Evolutionary conservation across 73 alveolate genomes (phyloP).

Genomic region (Paraurostyla sp.): DNA sequence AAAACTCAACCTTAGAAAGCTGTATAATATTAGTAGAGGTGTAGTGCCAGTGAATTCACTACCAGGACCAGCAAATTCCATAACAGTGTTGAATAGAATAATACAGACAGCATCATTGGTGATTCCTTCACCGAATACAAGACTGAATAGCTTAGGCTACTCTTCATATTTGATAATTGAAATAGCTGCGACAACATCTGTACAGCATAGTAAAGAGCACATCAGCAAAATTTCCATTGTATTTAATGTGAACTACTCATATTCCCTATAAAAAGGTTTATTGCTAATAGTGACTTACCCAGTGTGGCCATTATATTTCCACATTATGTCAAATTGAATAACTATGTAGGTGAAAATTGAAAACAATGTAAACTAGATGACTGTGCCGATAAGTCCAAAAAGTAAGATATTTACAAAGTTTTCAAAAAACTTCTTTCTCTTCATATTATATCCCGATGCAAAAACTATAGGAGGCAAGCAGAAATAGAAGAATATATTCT

Average conservation of each 20-base stretch:
- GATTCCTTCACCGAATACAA: slow-evolving; percentile 97
- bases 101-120: slow-evolving; percentile 97
- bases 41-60: slow-evolving; percentile 67
- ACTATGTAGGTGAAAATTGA: slow-evolving; percentile 84
- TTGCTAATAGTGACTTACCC: slow-evolving; percentile 20
- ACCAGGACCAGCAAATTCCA: slow-evolving; percentile 70
- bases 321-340: slow-evolving; percentile 66
- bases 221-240: slow-evolving; percentile 80
- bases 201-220: slow-evolving; percentile 92
- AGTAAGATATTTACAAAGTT: slow-evolving; percentile 92
- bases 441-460: slow-evolving; percentile 93
- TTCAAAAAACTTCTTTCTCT: slow-evolving; percentile 92
- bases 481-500: slow-evolving; percentile 85
- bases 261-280: background rate
- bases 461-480: slow-evolving; percentile 92
- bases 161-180: slow-evolving; percentile 89
- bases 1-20: slow-evolving; percentile 75
- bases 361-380: slow-evolving; percentile 89
- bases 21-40: slow-evolving; percentile 65
- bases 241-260: slow-evolving; percentile 61
- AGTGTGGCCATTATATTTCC: slow-evolving; percentile 25
- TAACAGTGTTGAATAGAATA: slow-evolving; percentile 87
- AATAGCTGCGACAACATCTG: slow-evolving; percentile 96
- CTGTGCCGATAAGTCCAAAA: slow-evolving; percentile 97
- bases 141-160: slow-evolving; percentile 91